A percentile compares a stretch with the other conserved stretches of the same genome.
These are phyloP conservation scores for Allantophomopsis cytisporea DNA, from an alignment of 2,329 filamentous ascomycete genomes.

Conservation along the genomic window DNA sequence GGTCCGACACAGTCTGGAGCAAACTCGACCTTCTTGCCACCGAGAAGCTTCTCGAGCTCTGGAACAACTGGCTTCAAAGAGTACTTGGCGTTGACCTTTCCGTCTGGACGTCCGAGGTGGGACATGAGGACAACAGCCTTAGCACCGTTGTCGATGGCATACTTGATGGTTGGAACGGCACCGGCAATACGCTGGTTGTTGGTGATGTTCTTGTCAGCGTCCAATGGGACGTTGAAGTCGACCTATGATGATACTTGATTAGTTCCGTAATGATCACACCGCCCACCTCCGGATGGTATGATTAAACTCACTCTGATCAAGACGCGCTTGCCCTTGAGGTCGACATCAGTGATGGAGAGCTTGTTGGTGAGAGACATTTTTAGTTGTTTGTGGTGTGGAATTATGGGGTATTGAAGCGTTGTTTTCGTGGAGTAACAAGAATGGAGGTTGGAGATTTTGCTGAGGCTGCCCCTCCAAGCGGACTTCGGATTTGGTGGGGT, in stretches of 20 bases:
- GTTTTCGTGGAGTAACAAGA: too few relatives aligned
- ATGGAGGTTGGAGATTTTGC: too few relatives aligned
- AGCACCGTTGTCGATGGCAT: conserved; percentile 79
- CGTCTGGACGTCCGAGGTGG: conserved; percentile 91
- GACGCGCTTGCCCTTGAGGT: conserved; percentile 96
- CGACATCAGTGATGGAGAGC: conserved; percentile 89
- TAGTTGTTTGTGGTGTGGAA: not conserved
- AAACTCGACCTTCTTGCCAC: conserved; percentile 69
- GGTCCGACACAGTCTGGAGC: conserved; percentile 82
- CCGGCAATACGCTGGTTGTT: conserved; percentile 98
- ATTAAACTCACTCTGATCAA: conserved; percentile 70
- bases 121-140: conserved; percentile 96
- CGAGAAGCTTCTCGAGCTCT: conserved; percentile 81
- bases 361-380: conserved; percentile 98
- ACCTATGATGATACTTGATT: conserved; percentile 41
- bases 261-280: conserved; percentile 10
- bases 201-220: conserved; percentile 84
- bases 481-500: too few relatives aligned
- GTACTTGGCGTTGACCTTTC: conserved; percentile 83
- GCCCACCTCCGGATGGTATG: not conserved
- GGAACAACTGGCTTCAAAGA: conserved; percentile 83
- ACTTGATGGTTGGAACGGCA: conserved; percentile 88
- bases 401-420: too few relatives aligned
- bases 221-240: conserved; percentile 99
- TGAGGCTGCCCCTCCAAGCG: too few relatives aligned